Evolutionary conservation across 805 yeast genomes (phyloP), one percentile per base, ranked within the genome.

Genomic region (Saccharomycopsis sp.): DNA sequence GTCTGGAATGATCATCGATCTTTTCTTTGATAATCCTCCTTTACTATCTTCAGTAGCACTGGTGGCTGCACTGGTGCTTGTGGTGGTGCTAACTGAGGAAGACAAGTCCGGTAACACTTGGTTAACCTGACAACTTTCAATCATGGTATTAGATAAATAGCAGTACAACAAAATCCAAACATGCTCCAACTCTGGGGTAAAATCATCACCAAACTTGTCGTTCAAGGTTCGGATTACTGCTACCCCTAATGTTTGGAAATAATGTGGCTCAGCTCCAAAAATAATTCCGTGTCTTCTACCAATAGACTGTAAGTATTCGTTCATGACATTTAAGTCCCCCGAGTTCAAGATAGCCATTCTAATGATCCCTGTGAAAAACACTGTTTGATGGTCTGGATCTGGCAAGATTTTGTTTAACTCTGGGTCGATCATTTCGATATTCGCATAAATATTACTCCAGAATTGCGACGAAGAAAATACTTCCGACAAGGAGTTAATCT

Each of bases 131-230:
- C 66, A 68, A 19, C 68, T 64, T 52, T 63, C 62, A 47, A 69
- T 62, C 62, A 69, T 63, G 5, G 71, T 64, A 53, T 67, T 68
- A 14, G 67, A 62, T n/a, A 69, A 56, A 56, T 64, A 69, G 50
- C 67, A 62, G 57, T 65, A 70, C 23, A 69, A 56, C 19, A 59
- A 64, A 25, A 63, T 59, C 72, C 72, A 69, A 3, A 57, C 52
- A 42, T 60, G 55, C 51, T 61, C 62, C 22, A 62, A 53, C 54
- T 62, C 64, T n/a, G 62, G 62, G 25, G 59, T 59, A 47, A 62
- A 59, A 42, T 60, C 62, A 15, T 62, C 64, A 3, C 53, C 64
- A 38, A 62, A 60, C 12, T 54, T 52, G 24, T 62, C 64, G 34
- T 59, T 58, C 14, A 63, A 54, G 3, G 65, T 55, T 35, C 60